Conservation (phyloP, 768 basidiomycete species). For the Calocera viscosa region DNA sequence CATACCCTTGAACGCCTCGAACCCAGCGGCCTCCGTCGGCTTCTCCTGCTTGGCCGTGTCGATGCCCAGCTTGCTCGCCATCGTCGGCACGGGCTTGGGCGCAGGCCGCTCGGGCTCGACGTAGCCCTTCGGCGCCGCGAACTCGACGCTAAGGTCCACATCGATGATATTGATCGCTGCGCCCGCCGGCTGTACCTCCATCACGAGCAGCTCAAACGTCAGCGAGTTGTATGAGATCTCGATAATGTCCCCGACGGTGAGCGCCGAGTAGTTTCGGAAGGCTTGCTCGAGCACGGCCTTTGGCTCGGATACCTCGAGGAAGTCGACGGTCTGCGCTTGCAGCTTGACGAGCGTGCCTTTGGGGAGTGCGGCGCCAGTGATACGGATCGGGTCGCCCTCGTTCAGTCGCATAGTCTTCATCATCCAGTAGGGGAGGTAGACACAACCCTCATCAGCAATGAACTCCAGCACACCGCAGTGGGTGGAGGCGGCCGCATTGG, state of each 20-base stretch:
- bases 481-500: slow-evolving; percentile 69
- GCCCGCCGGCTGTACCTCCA: slow-evolving; percentile 81
- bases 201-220: slow-evolving; percentile 86
- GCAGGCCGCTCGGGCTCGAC: slow-evolving; percentile 85
- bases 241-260: slow-evolving; percentile 93
- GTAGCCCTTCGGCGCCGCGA: slow-evolving; percentile 53
- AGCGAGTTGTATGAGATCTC: slow-evolving; percentile 97
- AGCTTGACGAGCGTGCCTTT: slow-evolving; percentile 96
- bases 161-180: slow-evolving; percentile 83
- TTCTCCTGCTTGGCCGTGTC: slow-evolving; percentile 37
- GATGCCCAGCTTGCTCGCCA: slow-evolving; percentile 95
- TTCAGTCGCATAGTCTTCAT: slow-evolving; percentile 90
- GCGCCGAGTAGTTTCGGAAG: slow-evolving; percentile 77
- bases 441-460: slow-evolving; percentile 91
- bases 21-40: slow-evolving; percentile 12
- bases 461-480: slow-evolving; percentile 98
- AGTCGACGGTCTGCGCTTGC: slow-evolving; percentile 89
- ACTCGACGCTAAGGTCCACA: slow-evolving; percentile 96
- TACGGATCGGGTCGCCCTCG: slow-evolving; percentile 90
- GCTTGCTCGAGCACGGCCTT: slow-evolving; percentile 98
- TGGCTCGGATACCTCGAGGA: slow-evolving; percentile 92
- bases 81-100: slow-evolving; percentile 68
- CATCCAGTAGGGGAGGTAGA: slow-evolving; percentile 98
- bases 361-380: slow-evolving; percentile 72
- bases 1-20: slow-evolving; percentile 87